phyloP scores from a whole-genome alignment of 768 basidiomycete species.

The Crepidotus variabilis region DNA sequence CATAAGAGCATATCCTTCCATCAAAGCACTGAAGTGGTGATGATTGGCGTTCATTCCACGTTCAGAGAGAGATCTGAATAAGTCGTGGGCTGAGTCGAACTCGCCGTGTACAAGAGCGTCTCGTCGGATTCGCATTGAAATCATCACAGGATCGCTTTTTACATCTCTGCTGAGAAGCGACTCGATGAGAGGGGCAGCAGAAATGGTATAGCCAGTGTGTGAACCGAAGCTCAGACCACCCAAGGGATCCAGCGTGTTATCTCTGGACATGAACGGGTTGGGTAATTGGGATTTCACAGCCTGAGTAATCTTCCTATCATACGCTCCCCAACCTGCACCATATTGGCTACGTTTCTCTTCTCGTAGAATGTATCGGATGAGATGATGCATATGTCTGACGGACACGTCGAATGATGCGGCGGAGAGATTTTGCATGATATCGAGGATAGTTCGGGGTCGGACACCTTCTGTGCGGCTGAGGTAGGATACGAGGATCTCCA shows the following conservation, averaged over 20 bases:
- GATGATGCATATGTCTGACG: slow-evolving; percentile 52
- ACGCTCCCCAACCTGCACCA: slow-evolving; percentile 40
- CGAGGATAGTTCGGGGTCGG: slow-evolving; percentile 43
- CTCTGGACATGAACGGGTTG: slow-evolving; percentile 20
- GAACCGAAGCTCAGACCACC: slow-evolving; percentile 38
- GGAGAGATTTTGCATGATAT: slow-evolving; percentile 42
- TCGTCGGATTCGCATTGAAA: slow-evolving; percentile 60
- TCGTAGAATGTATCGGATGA: slow-evolving; percentile 50
- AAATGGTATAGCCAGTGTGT: slow-evolving; percentile 18
- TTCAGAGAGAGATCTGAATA: slow-evolving; percentile 57
- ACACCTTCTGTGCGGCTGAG: slow-evolving; percentile 40
- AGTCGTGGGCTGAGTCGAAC: slow-evolving; percentile 43
- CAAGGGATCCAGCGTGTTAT: slow-evolving; percentile 43
- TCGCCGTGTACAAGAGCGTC: slow-evolving; percentile 54
- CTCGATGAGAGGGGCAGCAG: slow-evolving; percentile 34
- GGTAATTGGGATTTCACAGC: slow-evolving; percentile 9
- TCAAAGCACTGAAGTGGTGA: slow-evolving; percentile 71
- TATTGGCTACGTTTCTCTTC: slow-evolving; percentile 43
- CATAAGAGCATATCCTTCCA: slow-evolving; percentile 63
- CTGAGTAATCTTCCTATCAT: neutral
- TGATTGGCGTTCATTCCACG: slow-evolving; percentile 69
- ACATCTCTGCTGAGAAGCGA: slow-evolving; percentile 45
- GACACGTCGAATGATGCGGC: slow-evolving; percentile 40
- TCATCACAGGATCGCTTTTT: slow-evolving; percentile 52
- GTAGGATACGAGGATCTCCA: slow-evolving; percentile 52